Conservation (phyloP, 2,329 filamentous ascomycete genomes). For the Aspergillus costaricaensis region DNA sequence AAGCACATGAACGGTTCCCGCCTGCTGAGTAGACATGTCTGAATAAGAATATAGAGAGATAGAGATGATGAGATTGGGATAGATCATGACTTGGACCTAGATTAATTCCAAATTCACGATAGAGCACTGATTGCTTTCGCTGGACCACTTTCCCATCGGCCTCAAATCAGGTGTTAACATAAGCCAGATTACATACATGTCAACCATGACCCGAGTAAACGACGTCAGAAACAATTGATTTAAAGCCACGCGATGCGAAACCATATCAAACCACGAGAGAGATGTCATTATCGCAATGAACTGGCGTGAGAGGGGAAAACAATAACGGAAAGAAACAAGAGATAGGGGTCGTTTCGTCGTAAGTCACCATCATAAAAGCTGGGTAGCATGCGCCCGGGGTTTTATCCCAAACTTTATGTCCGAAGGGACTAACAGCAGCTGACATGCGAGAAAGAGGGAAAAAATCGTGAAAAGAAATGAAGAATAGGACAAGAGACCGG, state of each 20-base stretch:
- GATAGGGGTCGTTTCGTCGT: constrained; percentile 2
- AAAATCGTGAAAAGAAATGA: not conserved
- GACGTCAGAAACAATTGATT: not conserved
- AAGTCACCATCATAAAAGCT: not conserved
- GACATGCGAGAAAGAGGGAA: not conserved
- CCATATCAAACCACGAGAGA: not conserved
- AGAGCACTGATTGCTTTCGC: not conserved
- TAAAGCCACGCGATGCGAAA: not conserved
- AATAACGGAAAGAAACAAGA: not conserved
- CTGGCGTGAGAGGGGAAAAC: not conserved
- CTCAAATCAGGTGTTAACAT: not conserved
- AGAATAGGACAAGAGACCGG: not conserved
- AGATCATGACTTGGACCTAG: not conserved
- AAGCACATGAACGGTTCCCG: constrained; percentile 13
- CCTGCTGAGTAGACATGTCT: not conserved
- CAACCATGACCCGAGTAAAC: not conserved
- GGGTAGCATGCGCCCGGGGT: not conserved
- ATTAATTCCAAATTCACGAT: constrained; percentile 1
- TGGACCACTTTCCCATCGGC: not conserved
- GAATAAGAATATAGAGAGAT: not conserved
- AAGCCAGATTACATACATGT: constrained; percentile 2
- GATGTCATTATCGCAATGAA: constrained; percentile 2
- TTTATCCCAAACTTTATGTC: constrained; percentile 1
- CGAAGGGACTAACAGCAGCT: not conserved
- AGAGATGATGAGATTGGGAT: not conserved